Conservation (phyloP, 1,284 basidiomycete genomes). For the Cryptococcus maquisensis region DNA sequence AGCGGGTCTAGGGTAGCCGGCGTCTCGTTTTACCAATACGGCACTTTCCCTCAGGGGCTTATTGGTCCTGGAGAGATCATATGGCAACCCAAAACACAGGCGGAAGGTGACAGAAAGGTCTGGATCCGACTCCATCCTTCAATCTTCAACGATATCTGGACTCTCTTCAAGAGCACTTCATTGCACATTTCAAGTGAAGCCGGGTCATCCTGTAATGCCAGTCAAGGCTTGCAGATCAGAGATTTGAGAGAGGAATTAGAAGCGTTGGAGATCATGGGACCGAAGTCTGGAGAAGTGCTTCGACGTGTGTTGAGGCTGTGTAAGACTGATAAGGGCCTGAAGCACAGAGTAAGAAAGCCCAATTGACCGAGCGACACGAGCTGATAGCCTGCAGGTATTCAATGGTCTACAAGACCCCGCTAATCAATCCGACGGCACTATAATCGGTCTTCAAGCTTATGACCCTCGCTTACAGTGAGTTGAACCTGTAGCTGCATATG, state of each 20-base stretch:
- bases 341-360: conserved; percentile 56
- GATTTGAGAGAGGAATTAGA: conserved; percentile 68
- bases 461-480: conserved; percentile 58
- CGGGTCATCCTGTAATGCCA: conserved; percentile 17
- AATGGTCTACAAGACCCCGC: conserved; percentile 59
- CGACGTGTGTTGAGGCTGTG: conserved; percentile 64
- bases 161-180: conserved; percentile 49
- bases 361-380: background rate
- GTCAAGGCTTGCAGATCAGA: conserved; percentile 56
- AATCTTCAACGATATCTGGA: conserved; percentile 58
- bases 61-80: conserved; percentile 68
- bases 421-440: conserved; percentile 64
- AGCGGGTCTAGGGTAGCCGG: conserved; percentile 47
- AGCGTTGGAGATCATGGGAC: conserved; percentile 80
- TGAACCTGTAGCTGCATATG: background rate
- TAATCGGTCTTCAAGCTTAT: conserved; percentile 69
- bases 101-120: conserved; percentile 36
- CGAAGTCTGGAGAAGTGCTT: conserved; percentile 71
- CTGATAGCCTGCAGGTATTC: conserved; percentile 60
- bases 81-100: conserved; percentile 56
- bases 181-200: background rate
- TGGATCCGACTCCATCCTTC: conserved; percentile 79
- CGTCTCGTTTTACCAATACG: conserved; percentile 36
- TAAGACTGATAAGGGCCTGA: conserved; percentile 56
- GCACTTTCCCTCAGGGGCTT: conserved; percentile 62